Conservation (phyloP, 176 grass and related monocot genomes). For the Pharus latifolius region DNA sequence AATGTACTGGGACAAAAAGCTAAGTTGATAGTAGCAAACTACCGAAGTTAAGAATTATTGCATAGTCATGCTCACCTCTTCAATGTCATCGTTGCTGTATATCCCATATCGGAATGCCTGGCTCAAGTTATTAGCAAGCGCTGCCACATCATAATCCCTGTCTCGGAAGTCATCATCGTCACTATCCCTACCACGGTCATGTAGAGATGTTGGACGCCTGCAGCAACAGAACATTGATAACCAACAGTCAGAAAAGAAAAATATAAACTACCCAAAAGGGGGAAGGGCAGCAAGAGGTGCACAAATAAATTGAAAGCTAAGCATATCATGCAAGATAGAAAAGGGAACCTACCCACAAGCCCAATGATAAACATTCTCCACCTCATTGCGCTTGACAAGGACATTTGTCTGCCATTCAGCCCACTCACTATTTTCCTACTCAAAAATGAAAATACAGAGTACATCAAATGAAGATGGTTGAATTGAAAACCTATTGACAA, state of each 20-base stretch:
- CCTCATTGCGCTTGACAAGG: slow-evolving; percentile 59
- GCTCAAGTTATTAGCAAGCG: slow-evolving; percentile 92
- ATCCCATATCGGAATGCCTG: slow-evolving; percentile 91
- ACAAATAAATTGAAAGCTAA: slow-evolving; percentile 1
- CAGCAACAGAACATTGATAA: slow-evolving; percentile 10
- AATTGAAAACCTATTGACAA: slow-evolving; percentile 1
- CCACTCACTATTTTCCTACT: slow-evolving; percentile 69
- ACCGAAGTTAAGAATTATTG: not conserved
- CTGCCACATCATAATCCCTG: slow-evolving; percentile 94
- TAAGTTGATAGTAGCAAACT: not conserved
- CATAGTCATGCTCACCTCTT: slow-evolving; percentile 36
- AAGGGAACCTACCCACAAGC: slow-evolving; percentile 69
- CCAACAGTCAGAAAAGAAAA: not conserved
- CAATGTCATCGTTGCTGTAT: slow-evolving; percentile 78
- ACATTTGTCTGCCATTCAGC: slow-evolving; percentile 73
- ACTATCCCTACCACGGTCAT: slow-evolving; percentile 86
- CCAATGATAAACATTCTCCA: slow-evolving; percentile 98
- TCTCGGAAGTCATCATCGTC: slow-evolving; percentile 95
- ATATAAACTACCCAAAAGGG: no score
- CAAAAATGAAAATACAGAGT: slow-evolving; percentile 19
- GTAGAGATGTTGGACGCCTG: slow-evolving; percentile 83
- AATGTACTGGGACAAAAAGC: not conserved
- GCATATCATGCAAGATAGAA: slow-evolving; percentile 19
- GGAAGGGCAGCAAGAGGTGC: not conserved
- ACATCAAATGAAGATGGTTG: not conserved